These are phyloP conservation scores for Tricholoma sp. DNA, from an alignment of 768 basidiomycete genomes.

Conservation along the genomic window DNA sequence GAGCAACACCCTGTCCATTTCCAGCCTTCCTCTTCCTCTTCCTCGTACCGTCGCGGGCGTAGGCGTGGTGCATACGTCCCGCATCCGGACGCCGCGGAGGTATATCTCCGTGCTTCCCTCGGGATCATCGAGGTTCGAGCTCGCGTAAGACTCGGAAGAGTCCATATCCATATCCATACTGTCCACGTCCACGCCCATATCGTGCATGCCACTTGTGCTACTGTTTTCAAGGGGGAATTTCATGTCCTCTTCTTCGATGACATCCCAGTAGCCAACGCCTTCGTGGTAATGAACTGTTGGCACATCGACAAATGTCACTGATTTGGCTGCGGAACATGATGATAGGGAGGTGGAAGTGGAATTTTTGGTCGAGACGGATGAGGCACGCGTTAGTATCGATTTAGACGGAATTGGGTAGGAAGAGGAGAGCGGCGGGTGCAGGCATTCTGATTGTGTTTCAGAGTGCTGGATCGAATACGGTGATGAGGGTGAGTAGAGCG, in stretches of 20 bases:
- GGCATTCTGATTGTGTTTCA: constrained; percentile 24
- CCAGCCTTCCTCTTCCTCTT: constrained; percentile 5
- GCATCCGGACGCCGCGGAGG: not conserved
- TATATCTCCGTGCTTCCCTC: constrained; percentile 8
- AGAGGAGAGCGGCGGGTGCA: constrained; percentile 20
- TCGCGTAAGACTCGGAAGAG: not conserved
- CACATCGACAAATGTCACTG: constrained; percentile 66
- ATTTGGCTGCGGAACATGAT: constrained; percentile 34
- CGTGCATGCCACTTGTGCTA: not conserved
- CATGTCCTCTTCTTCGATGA: constrained; percentile 11
- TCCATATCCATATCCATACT: constrained; percentile 33
- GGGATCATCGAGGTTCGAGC: constrained; percentile 7
- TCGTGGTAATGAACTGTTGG: constrained; percentile 52
- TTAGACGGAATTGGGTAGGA: constrained; percentile 37
- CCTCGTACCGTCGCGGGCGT: constrained; percentile 7
- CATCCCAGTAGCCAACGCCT: constrained; percentile 1
- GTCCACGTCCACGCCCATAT: constrained; percentile 22
- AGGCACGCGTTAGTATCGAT: constrained; percentile 55
- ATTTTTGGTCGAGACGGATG: constrained; percentile 34
- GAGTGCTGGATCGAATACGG: constrained; percentile 24
- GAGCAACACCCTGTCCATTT: not conserved
- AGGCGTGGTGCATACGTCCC: constrained; percentile 17
- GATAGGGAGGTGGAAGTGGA: constrained; percentile 5
- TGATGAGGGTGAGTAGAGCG: constrained; percentile 6
- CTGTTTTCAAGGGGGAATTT: not conserved